A percentile compares a stretch with the other conserved stretches of the same genome.
These are phyloP conservation scores for Scorias spongiosa DNA, from an alignment of 2,329 filamentous ascomycete species.

Conservation along the genomic window DNA sequence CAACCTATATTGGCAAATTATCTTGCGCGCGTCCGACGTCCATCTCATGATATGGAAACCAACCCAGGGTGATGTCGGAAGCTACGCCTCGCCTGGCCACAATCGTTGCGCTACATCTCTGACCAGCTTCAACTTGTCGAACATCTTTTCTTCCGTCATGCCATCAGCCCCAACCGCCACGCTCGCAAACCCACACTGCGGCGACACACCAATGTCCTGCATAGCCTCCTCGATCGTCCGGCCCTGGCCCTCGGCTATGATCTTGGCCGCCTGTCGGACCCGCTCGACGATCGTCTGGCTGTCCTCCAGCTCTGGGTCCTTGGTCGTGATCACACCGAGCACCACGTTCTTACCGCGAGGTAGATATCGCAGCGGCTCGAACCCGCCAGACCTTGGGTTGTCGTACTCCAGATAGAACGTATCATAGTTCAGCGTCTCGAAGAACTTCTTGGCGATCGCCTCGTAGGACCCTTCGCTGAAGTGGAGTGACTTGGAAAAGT, in stretches of 20 bases:
- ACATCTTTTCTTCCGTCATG: constrained; percentile 25
- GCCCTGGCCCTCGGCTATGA: constrained; percentile 23
- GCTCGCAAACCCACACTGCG: constrained; percentile 24
- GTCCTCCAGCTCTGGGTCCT: constrained; percentile 23
- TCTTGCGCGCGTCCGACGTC: too few relatives aligned
- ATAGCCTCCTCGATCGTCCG: constrained; percentile 21
- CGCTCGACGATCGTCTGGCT: constrained; percentile 18
- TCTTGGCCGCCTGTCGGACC: constrained; percentile 20
- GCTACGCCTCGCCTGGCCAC: constrained; percentile 19
- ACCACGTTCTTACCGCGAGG: constrained; percentile 25
- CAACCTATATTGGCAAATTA: too few relatives aligned
- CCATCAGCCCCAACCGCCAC: constrained; percentile 22
- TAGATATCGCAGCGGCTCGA: constrained; percentile 24
- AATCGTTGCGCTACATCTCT: constrained; percentile 22
- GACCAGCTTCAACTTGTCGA: constrained; percentile 22
- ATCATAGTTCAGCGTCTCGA: constrained; percentile 24
- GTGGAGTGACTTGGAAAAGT: constrained; percentile 25
- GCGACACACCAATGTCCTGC: constrained; percentile 23
- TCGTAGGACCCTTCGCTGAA: constrained; percentile 25
- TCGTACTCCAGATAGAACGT: constrained; percentile 27
- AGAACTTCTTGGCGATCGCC: constrained; percentile 22
- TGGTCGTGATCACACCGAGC: constrained; percentile 24
- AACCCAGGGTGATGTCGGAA: too few relatives aligned
- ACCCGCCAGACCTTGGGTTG: constrained; percentile 23
- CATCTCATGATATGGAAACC: too few relatives aligned